phyloP scores from a whole-genome alignment of 108 stramenopile genomes.

The Fragilaria crotonensis region DNA sequence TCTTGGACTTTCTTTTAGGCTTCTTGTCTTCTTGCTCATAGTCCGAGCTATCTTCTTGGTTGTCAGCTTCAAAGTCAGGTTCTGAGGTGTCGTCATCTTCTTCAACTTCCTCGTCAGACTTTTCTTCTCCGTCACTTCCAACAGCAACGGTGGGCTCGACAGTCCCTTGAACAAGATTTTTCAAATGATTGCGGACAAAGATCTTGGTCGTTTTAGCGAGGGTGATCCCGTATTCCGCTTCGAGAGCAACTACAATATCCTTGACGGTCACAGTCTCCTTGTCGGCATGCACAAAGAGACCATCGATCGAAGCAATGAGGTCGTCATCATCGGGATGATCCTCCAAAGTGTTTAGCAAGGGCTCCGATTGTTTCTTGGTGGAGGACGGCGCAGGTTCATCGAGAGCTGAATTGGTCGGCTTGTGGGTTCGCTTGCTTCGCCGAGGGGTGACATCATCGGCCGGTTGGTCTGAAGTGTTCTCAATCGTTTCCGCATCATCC shows the following conservation, averaged over 20 bases:
- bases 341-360: not conserved
- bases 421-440: conserved; percentile 6
- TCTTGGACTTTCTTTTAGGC: conserved; percentile 8
- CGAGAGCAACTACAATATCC: conserved; percentile 10
- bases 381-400: not conserved
- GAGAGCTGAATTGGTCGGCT: not conserved
- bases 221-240: conserved; percentile 10
- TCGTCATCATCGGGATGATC: conserved; percentile 4
- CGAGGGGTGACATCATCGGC: not conserved
- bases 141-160: conserved; percentile 5
- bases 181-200: conserved; percentile 12
- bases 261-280: conserved; percentile 17
- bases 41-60: no score
- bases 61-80: conserved; percentile 8
- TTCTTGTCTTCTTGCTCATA: conserved; percentile 19
- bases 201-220: conserved; percentile 11
- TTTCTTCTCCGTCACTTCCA: not conserved
- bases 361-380: not conserved
- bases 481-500: not conserved
- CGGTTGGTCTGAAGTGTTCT: not conserved
- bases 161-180: conserved; percentile 5
- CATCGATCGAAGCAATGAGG: conserved; percentile 7
- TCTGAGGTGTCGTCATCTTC: not conserved
- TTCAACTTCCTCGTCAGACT: conserved; percentile 4
- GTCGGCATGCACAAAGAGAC: conserved; percentile 16